Evolutionary conservation across 2,329 filamentous ascomycete species (phyloP).

Genomic region (Alternaria hordeiaustralica): DNA sequence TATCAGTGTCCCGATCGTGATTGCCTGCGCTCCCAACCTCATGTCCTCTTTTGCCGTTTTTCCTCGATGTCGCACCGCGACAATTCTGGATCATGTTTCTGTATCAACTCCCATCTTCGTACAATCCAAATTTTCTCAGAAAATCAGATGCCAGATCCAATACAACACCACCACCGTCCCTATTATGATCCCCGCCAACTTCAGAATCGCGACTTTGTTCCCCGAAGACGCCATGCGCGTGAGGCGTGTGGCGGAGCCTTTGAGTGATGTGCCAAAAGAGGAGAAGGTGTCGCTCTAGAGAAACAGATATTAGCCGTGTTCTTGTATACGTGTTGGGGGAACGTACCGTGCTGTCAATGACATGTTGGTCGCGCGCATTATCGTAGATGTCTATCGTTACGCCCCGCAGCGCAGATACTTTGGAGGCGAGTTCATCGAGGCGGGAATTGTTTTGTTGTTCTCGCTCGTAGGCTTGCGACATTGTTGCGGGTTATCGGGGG

Average conservation of each 20-base stretch:
- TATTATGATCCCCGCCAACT: conserved; percentile 83
- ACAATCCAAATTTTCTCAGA: neutral
- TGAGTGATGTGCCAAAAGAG: conserved; percentile 80
- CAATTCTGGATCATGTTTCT: neutral
- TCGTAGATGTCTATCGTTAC: conserved; percentile 99
- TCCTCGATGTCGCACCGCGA: too few relatives aligned
- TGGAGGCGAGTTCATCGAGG: conserved; percentile 86
- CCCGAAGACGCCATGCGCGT: conserved; percentile 90
- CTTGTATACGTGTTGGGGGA: too few relatives aligned
- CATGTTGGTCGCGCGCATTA: conserved; percentile 84
- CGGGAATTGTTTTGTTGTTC: conserved; percentile 91
- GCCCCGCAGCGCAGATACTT: conserved; percentile 89
- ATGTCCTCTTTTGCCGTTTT: neutral
- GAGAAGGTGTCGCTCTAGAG: conserved; percentile 85
- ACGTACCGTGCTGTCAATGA: conserved; percentile 84
- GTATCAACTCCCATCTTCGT: neutral
- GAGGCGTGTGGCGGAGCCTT: conserved; percentile 80
- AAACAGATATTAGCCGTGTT: neutral
- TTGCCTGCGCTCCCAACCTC: neutral
- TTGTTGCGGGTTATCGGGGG: conserved; percentile 34
- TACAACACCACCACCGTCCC: conserved; percentile 76
- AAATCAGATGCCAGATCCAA: conserved; percentile 61
- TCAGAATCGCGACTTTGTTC: conserved; percentile 89
- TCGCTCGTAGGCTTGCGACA: conserved; percentile 65
- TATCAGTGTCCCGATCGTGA: too few relatives aligned